Evolutionary conservation across 2,329 filamentous ascomycete species (phyloP).

Genomic region (Aspergillus fischeri): DNA sequence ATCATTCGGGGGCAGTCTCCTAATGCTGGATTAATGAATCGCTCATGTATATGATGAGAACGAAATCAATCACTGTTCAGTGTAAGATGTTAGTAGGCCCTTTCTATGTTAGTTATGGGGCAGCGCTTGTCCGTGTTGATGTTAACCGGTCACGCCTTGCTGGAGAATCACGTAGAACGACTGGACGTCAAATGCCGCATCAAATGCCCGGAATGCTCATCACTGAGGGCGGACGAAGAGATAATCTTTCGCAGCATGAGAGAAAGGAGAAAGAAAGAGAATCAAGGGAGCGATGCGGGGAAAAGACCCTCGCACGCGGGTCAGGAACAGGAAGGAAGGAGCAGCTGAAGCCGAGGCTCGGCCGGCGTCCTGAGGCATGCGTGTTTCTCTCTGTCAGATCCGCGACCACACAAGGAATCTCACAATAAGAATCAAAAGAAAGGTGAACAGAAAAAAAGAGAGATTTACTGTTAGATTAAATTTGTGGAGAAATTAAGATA

Average conservation of each 20-base stretch:
- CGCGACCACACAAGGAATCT: background rate
- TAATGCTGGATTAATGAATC: conserved; percentile 28
- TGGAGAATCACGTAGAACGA: background rate
- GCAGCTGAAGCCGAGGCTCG: background rate
- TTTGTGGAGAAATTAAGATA: conserved; percentile 3
- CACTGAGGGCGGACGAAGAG: background rate
- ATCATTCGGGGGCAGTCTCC: conserved; percentile 9
- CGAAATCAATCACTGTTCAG: conserved; percentile 11
- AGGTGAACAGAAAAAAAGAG: conserved; percentile 4
- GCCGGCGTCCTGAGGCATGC: background rate
- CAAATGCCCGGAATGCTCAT: background rate
- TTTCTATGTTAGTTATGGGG: background rate
- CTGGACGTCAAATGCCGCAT: background rate
- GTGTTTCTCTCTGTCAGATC: background rate
- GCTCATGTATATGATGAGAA: conserved; percentile 28
- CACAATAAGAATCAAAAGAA: background rate
- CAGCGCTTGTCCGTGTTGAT: background rate
- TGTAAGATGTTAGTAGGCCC: conserved; percentile 3
- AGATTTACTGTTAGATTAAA: conserved; percentile 1
- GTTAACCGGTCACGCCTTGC: background rate
- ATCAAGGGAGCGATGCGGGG: conserved; percentile 8
- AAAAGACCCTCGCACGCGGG: background rate
- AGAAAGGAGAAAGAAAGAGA: conserved; percentile 7
- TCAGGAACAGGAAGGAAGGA: background rate
- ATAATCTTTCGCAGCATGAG: background rate